Evolutionary conservation across 2,329 filamentous ascomycete species (phyloP).

Genomic region (Thelonectria discophora): DNA sequence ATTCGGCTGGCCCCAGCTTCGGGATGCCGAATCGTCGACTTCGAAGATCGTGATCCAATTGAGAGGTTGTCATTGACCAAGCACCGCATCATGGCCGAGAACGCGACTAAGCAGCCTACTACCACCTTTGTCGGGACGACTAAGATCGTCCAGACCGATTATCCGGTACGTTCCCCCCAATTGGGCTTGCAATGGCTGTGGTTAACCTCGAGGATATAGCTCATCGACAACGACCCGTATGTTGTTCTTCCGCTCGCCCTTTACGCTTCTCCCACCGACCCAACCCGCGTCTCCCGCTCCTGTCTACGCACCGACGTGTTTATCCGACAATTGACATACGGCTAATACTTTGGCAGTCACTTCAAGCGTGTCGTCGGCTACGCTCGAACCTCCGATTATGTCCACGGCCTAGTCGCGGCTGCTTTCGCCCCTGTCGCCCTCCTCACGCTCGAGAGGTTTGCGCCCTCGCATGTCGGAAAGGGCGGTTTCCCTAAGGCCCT

Average conservation of each 20-base stretch:
- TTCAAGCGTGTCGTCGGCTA: constrained; percentile 90
- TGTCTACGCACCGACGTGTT: background rate
- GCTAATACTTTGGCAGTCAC: constrained; percentile 67
- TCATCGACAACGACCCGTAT: constrained; percentile 99
- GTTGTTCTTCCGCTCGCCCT: constrained; percentile 30
- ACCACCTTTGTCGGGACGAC: constrained; percentile 56
- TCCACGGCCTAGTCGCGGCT: constrained; percentile 71
- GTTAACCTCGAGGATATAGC: constrained; percentile 63
- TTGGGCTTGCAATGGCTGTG: constrained; percentile 30
- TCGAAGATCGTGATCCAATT: constrained; percentile 40
- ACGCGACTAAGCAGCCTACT: constrained; percentile 49
- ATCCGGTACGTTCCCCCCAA: constrained; percentile 72
- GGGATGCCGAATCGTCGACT: constrained; percentile 37
- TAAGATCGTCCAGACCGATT: constrained; percentile 83
- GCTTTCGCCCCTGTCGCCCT: constrained; percentile 79
- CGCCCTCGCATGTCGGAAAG: constrained; percentile 84
- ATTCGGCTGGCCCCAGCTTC: constrained; percentile 33
- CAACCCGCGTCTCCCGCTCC: background rate
- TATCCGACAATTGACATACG: constrained; percentile 37
- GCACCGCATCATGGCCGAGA: constrained; percentile 50
- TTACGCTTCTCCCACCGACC: constrained; percentile 11
- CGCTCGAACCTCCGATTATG: constrained; percentile 86
- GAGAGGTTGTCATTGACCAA: constrained; percentile 43
- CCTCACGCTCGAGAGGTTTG: constrained; percentile 81
- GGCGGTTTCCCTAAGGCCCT: constrained; percentile 85